phyloP scores from a whole-genome alignment of 345 rosid species.

The Leavenworthia alabamica region DNA sequence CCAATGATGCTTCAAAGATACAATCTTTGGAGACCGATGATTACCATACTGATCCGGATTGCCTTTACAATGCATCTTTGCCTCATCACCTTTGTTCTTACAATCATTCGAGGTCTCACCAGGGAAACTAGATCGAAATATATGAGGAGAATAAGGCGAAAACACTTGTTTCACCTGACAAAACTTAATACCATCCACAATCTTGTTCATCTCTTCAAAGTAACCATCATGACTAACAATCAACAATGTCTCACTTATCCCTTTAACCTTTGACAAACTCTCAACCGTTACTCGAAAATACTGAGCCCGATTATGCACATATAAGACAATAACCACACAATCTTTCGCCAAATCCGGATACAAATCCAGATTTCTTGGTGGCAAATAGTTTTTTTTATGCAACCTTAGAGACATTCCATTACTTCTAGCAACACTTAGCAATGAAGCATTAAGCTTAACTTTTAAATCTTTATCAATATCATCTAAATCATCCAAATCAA shows the following conservation, averaged over 20 bases:
- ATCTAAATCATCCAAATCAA: conserved; percentile 20
- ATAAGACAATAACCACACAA: conserved; percentile 68
- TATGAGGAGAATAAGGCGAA: conserved; percentile 79
- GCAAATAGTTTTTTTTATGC: conserved; percentile 51
- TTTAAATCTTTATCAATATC: conserved; percentile 19
- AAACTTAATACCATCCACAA: conserved; percentile 68
- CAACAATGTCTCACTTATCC: conserved; percentile 78
- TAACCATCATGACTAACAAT: conserved; percentile 94
- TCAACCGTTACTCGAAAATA: conserved; percentile 69
- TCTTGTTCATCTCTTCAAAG: conserved; percentile 77
- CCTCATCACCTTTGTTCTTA: conserved; percentile 56
- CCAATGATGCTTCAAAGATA: conserved; percentile 98
- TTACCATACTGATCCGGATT: conserved; percentile 95
- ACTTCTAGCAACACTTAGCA: conserved; percentile 50
- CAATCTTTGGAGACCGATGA: conserved; percentile 74
- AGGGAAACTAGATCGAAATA: conserved; percentile 56
- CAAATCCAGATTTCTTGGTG: conserved; percentile 64
- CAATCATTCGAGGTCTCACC: conserved; percentile 65
- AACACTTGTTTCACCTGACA: conserved; percentile 91
- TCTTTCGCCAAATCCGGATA: conserved; percentile 62
- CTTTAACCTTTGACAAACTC: conserved; percentile 74
- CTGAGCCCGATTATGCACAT: conserved; percentile 90
- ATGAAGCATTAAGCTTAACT: conserved; percentile 12
- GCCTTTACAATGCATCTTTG: conserved; percentile 50
- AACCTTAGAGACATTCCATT: conserved; percentile 49